Conservation (phyloP, 805 yeast genomes). For the Yamadazyma laniorum region DNA sequence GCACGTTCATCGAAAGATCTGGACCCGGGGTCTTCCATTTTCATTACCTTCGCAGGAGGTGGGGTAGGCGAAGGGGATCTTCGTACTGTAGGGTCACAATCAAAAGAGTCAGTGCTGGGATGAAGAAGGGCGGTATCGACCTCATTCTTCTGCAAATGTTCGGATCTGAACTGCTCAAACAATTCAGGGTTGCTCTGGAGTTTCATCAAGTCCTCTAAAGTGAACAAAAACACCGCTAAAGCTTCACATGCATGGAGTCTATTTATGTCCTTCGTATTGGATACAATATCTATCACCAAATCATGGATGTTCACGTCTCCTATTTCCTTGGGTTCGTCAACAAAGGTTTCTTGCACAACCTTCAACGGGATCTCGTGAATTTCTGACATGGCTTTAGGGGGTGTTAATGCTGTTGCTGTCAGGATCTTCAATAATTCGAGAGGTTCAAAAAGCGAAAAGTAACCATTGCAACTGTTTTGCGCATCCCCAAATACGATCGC, state of each 20-base stretch:
- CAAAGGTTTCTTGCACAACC: conserved; percentile 38
- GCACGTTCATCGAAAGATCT: neutral
- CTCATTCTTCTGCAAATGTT: conserved; percentile 20
- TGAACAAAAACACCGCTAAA: conserved; percentile 25
- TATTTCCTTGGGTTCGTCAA: conserved; percentile 35
- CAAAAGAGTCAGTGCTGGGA: neutral
- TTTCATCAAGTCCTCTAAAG: conserved; percentile 32
- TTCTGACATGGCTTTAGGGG: conserved; percentile 6
- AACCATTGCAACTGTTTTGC: neutral
- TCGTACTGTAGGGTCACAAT: neutral
- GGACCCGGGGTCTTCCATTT: neutral
- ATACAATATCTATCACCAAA: conserved; percentile 31
- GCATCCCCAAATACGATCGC: too few relatives aligned
- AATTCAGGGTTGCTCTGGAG: conserved; percentile 25
- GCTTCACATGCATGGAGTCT: conserved; percentile 36
- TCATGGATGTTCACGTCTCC: conserved; percentile 35
- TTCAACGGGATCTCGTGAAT: conserved; percentile 36
- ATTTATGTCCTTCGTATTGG: conserved; percentile 32
- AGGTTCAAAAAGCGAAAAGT: too few relatives aligned
- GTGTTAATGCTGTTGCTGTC: too few relatives aligned
- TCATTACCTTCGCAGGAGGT: conserved; percentile 19
- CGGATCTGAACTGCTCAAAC: conserved; percentile 23
- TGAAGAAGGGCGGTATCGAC: neutral
- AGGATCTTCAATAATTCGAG: too few relatives aligned
- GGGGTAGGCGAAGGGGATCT: conserved; percentile 18